Evolutionary conservation across 192 early-diverging fungal species (phyloP).

Genomic region (Pilaira anomala): DNA sequence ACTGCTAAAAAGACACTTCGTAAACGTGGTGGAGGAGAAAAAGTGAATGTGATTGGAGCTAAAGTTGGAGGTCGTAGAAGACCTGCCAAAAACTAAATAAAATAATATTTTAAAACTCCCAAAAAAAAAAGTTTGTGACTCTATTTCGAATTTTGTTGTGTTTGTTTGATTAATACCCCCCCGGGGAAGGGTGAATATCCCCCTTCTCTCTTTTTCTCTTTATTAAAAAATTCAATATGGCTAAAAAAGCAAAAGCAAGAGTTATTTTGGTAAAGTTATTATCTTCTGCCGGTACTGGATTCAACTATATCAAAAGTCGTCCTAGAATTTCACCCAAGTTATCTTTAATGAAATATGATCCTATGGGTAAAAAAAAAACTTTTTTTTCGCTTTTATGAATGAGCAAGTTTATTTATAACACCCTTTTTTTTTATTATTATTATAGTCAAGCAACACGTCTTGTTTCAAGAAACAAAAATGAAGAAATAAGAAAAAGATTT

Average conservation of each 20-base stretch:
- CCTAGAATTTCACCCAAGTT: constrained; percentile 79
- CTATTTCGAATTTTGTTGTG: no score
- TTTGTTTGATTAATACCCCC: no score
- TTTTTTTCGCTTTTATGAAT: not conserved
- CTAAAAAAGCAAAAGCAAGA: constrained; percentile 83
- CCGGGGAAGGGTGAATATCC: not conserved
- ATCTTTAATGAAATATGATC: constrained; percentile 92
- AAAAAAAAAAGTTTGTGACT: no score
- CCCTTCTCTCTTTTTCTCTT: not conserved
- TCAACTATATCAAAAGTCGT: constrained; percentile 80
- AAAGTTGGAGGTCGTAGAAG: constrained; percentile 35
- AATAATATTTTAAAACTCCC: no score
- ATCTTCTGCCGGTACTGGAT: constrained; percentile 89
- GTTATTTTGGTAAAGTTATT: constrained; percentile 84
- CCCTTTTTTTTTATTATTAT: not conserved
- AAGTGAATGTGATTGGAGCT: constrained; percentile 14
- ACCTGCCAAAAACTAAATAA: constrained; percentile 23
- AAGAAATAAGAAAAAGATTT: constrained; percentile 41
- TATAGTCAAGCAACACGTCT: constrained; percentile 78
- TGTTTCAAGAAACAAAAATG: constrained; percentile 87
- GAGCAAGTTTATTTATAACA: not conserved
- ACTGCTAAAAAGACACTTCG: constrained; percentile 14
- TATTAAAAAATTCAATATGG: constrained; percentile 43
- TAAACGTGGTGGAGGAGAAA: constrained; percentile 15
- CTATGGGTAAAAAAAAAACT: constrained; percentile 56